Evolutionary conservation across 306 rosid genomes (phyloP), one percentile per base, ranked within the genome.

Genomic region (Casuarina equisetifolia): DNA sequence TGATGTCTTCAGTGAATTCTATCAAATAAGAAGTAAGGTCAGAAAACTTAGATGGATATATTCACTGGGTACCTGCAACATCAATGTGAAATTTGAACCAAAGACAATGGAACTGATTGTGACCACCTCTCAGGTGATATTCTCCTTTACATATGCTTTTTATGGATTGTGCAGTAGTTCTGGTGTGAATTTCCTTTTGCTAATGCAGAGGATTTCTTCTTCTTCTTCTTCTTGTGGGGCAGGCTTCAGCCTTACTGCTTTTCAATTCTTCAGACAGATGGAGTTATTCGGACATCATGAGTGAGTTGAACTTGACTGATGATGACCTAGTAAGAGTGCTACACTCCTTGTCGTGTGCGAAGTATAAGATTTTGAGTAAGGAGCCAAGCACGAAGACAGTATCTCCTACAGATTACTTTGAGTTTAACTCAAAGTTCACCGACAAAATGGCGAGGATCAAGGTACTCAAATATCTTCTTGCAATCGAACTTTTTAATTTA

Each of bases 31-130:
- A 84, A 83, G 89, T 3, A 90, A 86, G 58, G 89, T 89, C 35
- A 84, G 91, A 82, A 94, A 94, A 82, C 96, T 94, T 59, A 82
- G 94, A 0, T 92, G 96, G 98, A 92, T 94, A 73, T 90, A 92
- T 82, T 90, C 98, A 8, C 75, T 94, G 82, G 97, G 98, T 43
- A 86, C 93, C 39, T 92, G 97, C 82, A 78, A 84, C 46, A 83
- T 94, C 53, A 80, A 6, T 74, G 98, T 91, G 54, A 90, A 88
- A 80, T 94, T 94, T 81, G 94, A 92, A 11, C 81, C 81, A n/a
- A 92, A 89, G 79, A 71, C 86, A 40, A 88, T 90, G 72, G 97
- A 94, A 75, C 82, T 94, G 76, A 78, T 94, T 69, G 90, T 94
- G 55, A 86, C 98, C 70, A 94, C 98, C 40, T 85, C 86, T 83